These are phyloP conservation scores for Naganishia sp. DNA, from an alignment of 1,284 basidiomycete species.

Conservation along the genomic window DNA sequence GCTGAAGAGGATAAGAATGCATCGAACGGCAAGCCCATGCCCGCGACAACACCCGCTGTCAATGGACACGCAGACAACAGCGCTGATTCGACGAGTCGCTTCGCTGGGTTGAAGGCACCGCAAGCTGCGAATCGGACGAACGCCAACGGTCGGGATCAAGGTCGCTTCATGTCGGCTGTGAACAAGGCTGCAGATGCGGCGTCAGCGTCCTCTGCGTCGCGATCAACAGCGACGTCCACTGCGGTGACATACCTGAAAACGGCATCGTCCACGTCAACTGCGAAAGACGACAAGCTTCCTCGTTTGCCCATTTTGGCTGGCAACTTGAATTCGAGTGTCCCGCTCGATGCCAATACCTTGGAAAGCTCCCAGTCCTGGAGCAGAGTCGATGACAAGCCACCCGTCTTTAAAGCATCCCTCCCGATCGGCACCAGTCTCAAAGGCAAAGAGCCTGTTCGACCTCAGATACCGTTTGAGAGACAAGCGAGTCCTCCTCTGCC, in stretches of 20 bases:
- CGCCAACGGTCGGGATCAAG: no score
- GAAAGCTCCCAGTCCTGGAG: not conserved
- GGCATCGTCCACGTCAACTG: not conserved
- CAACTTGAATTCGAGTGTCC: constrained; percentile 13
- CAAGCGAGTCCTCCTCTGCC: constrained; percentile 15
- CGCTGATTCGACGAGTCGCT: not conserved
- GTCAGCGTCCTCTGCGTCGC: not conserved
- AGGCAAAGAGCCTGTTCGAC: constrained; percentile 20
- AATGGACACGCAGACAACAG: not conserved
- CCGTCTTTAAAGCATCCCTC: not conserved
- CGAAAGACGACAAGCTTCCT: no score
- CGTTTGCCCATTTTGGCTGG: not conserved
- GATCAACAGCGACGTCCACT: not conserved
- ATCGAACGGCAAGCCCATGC: not conserved
- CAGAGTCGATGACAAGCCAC: not conserved
- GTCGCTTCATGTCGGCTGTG: not conserved
- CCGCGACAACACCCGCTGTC: not conserved
- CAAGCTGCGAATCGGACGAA: not conserved
- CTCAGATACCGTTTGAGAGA: constrained; percentile 8
- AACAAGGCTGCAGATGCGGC: not conserved
- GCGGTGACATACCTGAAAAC: not conserved
- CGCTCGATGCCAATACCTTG: not conserved
- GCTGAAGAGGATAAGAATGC: not conserved
- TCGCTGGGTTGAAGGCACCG: not conserved
- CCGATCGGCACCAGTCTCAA: not conserved